Conservation (phyloP, 441 rosid species). For the Eruca vesicaria region DNA sequence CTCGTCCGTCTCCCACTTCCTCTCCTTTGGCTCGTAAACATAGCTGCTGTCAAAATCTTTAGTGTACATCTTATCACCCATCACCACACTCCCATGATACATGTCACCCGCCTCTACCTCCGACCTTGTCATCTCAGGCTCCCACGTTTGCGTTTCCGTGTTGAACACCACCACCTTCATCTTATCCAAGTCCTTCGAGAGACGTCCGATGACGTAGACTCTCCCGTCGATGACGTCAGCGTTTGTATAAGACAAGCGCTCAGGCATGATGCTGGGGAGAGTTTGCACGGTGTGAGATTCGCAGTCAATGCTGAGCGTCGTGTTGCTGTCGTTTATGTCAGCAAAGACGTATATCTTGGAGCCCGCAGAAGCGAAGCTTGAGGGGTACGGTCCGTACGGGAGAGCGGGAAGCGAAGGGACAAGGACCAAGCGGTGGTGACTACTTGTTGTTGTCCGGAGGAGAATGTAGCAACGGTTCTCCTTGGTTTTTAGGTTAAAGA, state of each 20-base stretch:
- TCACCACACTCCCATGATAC: neutral
- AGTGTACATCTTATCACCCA: neutral
- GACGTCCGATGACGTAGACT: neutral
- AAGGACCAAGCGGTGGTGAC: neutral
- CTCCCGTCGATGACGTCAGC: neutral
- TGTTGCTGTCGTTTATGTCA: neutral
- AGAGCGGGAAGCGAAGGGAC: neutral
- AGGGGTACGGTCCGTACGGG: neutral
- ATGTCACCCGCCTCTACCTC: neutral
- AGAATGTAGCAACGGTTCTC: neutral
- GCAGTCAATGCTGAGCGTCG: neutral
- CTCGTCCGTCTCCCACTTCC: neutral
- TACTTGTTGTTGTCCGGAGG: neutral
- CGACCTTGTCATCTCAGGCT: neutral
- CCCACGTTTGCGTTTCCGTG: conserved; percentile 7
- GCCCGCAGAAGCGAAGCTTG: neutral
- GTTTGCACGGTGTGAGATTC: neutral
- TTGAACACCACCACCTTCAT: neutral
- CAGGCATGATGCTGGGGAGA: neutral
- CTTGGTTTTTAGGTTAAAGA: neutral
- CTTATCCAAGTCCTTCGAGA: neutral
- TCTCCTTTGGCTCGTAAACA: neutral
- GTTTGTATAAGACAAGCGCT: neutral
- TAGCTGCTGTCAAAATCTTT: neutral
- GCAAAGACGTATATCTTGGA: neutral